Evolutionary conservation across 2,329 filamentous ascomycete genomes (phyloP).

Genomic region (Clarireedia homoeocarpa): DNA sequence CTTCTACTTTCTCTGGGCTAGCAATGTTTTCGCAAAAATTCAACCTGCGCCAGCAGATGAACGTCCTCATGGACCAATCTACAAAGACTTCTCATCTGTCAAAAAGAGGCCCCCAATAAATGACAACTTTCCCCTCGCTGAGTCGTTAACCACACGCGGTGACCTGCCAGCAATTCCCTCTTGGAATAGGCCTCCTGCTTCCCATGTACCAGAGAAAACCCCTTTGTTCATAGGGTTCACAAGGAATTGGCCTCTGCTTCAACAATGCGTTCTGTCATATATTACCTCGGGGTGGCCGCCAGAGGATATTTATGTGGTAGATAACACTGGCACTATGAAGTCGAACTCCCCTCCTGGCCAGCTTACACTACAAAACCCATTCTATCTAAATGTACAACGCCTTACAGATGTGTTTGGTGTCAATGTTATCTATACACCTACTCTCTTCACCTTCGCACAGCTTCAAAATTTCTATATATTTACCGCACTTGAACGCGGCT

Average conservation of each 20-base stretch:
- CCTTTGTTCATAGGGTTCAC: conserved; percentile 53
- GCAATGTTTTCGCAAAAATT: too few species aligned
- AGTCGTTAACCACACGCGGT: too few species aligned
- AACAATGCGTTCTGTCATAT: conserved; percentile 48
- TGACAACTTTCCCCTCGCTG: too few species aligned
- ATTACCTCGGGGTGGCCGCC: conserved; percentile 52
- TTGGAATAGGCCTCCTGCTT: too few species aligned
- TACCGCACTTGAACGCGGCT: conserved; percentile 36
- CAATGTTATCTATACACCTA: conserved; percentile 42
- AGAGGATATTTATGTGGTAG: conserved; percentile 48
- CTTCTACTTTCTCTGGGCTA: too few species aligned
- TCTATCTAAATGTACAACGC: conserved; percentile 45
- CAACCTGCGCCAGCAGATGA: too few species aligned
- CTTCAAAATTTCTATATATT: conserved; percentile 47
- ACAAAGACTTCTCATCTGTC: too few species aligned
- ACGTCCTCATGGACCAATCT: too few species aligned
- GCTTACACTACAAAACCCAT: conserved; percentile 46
- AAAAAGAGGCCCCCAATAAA: too few species aligned
- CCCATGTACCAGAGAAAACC: conserved; percentile 35
- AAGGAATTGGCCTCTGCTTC: conserved; percentile 44
- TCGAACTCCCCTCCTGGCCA: conserved; percentile 39
- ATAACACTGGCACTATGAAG: conserved; percentile 50
- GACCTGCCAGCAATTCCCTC: too few species aligned
- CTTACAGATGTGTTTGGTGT: conserved; percentile 42
- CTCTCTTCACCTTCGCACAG: conserved; percentile 46